A percentile compares a stretch with the other conserved stretches of the same genome.
Conservation (phyloP, 306 rosid species). For the Hippophae rhamnoides region DNA sequence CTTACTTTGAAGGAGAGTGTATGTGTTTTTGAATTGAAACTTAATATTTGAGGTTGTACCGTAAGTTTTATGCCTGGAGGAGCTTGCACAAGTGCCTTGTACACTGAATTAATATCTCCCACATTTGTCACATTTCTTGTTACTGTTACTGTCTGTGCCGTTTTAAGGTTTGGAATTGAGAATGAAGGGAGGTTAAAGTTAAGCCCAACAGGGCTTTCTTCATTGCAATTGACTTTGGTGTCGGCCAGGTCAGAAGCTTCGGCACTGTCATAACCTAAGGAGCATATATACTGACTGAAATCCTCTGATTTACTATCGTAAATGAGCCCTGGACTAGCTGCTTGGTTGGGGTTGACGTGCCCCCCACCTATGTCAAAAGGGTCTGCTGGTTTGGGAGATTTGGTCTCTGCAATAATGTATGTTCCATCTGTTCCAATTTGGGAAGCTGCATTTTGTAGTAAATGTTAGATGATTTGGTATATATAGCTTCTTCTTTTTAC, state of each 20-base stretch:
- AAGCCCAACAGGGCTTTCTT: slow-evolving; percentile 12
- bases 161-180: slow-evolving; percentile 26
- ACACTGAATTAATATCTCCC: slow-evolving; percentile 19
- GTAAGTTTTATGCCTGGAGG: slow-evolving; percentile 24
- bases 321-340: slow-evolving; percentile 41
- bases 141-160: slow-evolving; percentile 7
- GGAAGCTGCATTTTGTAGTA: too few species aligned
- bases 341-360: slow-evolving; percentile 29
- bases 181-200: slow-evolving; percentile 35
- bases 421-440: too few species aligned
- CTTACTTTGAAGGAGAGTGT: slow-evolving; percentile 25
- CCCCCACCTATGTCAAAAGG: slow-evolving; percentile 44
- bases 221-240: slow-evolving; percentile 21
- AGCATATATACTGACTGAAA: slow-evolving; percentile 31
- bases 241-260: slow-evolving; percentile 17
- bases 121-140: slow-evolving; percentile 36
- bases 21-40: slow-evolving; percentile 26
- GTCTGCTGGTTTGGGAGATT: slow-evolving; percentile 27
- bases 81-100: slow-evolving; percentile 20
- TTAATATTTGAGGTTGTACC: slow-evolving; percentile 24
- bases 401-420: slow-evolving; percentile 21
- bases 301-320: slow-evolving; percentile 27
- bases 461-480: too few species aligned
- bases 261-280: slow-evolving; percentile 20
- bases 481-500: too few species aligned